phyloP scores from a whole-genome alignment of 108 stramenopile species.

The Bacterosira constricta region DNA sequence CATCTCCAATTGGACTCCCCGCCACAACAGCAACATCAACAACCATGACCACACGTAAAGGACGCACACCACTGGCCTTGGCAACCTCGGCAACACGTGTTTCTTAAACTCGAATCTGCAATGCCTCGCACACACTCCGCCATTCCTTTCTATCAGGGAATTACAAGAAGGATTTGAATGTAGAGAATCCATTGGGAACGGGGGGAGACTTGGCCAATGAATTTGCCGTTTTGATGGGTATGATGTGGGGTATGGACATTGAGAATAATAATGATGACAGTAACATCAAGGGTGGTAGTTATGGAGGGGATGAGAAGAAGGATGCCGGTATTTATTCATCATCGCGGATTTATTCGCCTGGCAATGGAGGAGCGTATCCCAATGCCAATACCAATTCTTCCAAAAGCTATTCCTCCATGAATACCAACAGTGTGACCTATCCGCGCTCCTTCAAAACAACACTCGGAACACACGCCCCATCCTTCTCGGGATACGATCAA shows the following conservation, averaged over 20 bases:
- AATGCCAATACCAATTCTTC: slow-evolving; percentile 1
- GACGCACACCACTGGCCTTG: slow-evolving; percentile 51
- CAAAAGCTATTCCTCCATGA: slow-evolving; percentile 10
- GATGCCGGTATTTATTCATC: slow-evolving; percentile 30
- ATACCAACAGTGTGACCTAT: slow-evolving; percentile 53
- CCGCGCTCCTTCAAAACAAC: slow-evolving; percentile 89
- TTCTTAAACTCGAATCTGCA: slow-evolving; percentile 90
- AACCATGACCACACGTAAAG: slow-evolving; percentile 7
- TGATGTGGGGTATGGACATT: slow-evolving; percentile 82
- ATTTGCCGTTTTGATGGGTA: slow-evolving; percentile 82
- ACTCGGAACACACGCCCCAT: slow-evolving; percentile 87
- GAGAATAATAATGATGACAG: slow-evolving; percentile 1
- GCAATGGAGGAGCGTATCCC: slow-evolving; percentile 25
- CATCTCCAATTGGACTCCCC: too few relatives aligned
- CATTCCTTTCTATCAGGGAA: slow-evolving; percentile 86
- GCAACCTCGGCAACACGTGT: slow-evolving; percentile 97
- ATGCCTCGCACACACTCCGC: slow-evolving; percentile 65
- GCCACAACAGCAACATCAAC: not conserved
- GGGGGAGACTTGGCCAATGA: slow-evolving; percentile 91
- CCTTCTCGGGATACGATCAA: slow-evolving; percentile 98
- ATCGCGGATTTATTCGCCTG: slow-evolving; percentile 17
- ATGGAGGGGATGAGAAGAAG: not conserved
- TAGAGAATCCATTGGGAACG: slow-evolving; percentile 92
- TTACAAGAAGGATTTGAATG: slow-evolving; percentile 83
- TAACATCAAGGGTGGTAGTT: not conserved